Conservation (phyloP, 2,329 filamentous ascomycete genomes). For the Conoideocrella luteorostrata region DNA sequence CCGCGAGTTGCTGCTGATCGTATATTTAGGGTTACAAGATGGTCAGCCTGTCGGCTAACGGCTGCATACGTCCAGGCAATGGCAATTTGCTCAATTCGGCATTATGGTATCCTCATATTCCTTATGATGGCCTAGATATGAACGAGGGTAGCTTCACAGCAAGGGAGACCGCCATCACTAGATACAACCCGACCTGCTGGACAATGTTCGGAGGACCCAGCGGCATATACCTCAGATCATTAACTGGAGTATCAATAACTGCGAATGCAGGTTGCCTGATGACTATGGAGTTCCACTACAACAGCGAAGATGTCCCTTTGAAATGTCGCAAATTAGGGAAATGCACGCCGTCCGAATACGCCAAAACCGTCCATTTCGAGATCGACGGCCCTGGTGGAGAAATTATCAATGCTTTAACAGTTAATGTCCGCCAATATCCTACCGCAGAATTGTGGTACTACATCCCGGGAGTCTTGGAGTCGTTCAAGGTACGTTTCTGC, state of each 20-base stretch:
- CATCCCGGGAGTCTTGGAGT: slow-evolving; percentile 8
- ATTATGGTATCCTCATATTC: slow-evolving; percentile 11
- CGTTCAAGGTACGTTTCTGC: slow-evolving; percentile 8
- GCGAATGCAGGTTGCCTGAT: not conserved
- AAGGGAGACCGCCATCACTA: slow-evolving; percentile 8
- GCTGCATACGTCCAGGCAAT: slow-evolving; percentile 1
- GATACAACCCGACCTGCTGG: slow-evolving; percentile 11
- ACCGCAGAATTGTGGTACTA: slow-evolving; percentile 5
- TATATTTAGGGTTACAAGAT: slow-evolving; percentile 11
- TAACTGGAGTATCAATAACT: slow-evolving; percentile 11
- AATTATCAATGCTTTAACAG: slow-evolving; percentile 9
- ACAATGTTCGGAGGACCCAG: slow-evolving; percentile 11
- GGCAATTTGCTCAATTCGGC: slow-evolving; percentile 8
- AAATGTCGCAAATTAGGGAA: slow-evolving; percentile 9
- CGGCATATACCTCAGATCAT: slow-evolving; percentile 7
- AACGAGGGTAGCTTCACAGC: slow-evolving; percentile 10
- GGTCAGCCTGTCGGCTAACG: slow-evolving; percentile 8
- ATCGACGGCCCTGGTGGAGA: slow-evolving; percentile 12
- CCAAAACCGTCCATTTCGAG: slow-evolving; percentile 7
- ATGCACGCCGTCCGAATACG: slow-evolving; percentile 8
- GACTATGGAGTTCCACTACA: slow-evolving; percentile 11
- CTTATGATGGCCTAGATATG: slow-evolving; percentile 5
- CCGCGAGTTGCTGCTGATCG: slow-evolving; percentile 4
- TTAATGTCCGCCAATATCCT: slow-evolving; percentile 6
- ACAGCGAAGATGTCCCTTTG: slow-evolving; percentile 8